Evolutionary conservation across 1,284 basidiomycete genomes (phyloP).

Genomic region (Neotropicomus parvogracilis): DNA sequence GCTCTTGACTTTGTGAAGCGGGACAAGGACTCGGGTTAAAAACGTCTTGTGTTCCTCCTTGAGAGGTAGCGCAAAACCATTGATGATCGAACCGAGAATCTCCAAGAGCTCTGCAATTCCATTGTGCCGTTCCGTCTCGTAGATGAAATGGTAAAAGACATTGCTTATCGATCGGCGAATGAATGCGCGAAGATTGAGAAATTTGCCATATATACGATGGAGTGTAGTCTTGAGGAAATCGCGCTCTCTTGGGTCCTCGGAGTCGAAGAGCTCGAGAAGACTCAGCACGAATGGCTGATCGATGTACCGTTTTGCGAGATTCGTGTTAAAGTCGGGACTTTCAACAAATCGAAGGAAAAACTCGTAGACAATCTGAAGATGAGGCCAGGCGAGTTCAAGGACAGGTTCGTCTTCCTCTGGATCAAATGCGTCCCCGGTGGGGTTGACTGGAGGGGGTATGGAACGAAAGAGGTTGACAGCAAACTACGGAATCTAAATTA

Average conservation of each 20-base stretch:
- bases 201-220: conserved; percentile 99
- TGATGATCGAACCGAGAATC: conserved; percentile 99
- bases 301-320: conserved; percentile 96
- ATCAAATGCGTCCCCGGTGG: conserved; percentile 96
- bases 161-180: conserved; percentile 99
- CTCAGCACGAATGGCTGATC: conserved; percentile 96
- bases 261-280: conserved; percentile 97
- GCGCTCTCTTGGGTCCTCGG: conserved; percentile 97
- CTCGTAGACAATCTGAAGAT: conserved; percentile 99
- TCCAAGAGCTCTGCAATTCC: conserved; percentile 98
- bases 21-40: conserved; percentile 92
- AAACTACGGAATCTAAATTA: conserved; percentile 55
- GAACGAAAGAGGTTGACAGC: conserved; percentile 97
- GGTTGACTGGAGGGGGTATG: conserved; percentile 99
- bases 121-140: conserved; percentile 98
- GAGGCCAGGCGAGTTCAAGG: conserved; percentile 98
- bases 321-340: conserved; percentile 97
- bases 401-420: conserved; percentile 99
- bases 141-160: conserved; percentile 99
- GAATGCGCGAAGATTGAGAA: conserved; percentile 97
- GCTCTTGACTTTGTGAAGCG: conserved; percentile 97
- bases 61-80: conserved; percentile 96
- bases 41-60: conserved; percentile 99
- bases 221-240: conserved; percentile 99
- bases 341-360: conserved; percentile 99